Percentiles rank a stretch among this genome's conserved stretches.
Conservation (phyloP, 2,329 filamentous ascomycete genomes). For the Penicillium frequentans region DNA sequence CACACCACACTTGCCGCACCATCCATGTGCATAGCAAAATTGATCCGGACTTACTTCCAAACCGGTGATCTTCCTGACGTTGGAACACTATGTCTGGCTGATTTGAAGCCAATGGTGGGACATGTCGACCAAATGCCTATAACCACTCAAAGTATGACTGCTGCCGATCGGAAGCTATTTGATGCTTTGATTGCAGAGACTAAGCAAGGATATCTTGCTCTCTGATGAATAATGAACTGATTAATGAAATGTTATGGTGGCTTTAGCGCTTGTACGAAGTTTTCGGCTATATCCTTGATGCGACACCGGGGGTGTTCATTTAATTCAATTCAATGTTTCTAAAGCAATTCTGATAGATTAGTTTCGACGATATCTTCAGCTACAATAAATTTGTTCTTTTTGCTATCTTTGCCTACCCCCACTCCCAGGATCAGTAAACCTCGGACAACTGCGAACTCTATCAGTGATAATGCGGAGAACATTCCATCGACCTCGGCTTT, state of each 20-base stretch:
- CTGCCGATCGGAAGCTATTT: constrained; percentile 13
- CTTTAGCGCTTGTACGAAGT: background rate
- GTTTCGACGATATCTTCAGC: too few species aligned
- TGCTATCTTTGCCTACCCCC: background rate
- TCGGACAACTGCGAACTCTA: background rate
- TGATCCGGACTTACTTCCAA: constrained; percentile 45
- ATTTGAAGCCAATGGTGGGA: constrained; percentile 36
- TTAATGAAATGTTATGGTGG: background rate
- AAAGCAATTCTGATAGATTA: background rate
- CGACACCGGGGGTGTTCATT: background rate
- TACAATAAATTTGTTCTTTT: background rate
- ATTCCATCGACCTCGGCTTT: background rate
- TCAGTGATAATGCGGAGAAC: background rate
- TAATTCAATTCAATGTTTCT: background rate
- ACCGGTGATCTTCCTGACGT: constrained; percentile 38
- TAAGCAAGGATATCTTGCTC: background rate
- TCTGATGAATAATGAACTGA: background rate
- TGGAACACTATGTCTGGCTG: constrained; percentile 37
- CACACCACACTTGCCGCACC: constrained; percentile 37
- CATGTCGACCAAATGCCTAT: constrained; percentile 3
- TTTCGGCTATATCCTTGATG: background rate
- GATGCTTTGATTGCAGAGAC: constrained; percentile 20
- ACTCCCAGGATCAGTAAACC: background rate
- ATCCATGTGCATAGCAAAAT: constrained; percentile 37
- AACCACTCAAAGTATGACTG: constrained; percentile 6